Evolutionary conservation across 257 asterid genomes (phyloP).

Genomic region (Misopates orontium): DNA sequence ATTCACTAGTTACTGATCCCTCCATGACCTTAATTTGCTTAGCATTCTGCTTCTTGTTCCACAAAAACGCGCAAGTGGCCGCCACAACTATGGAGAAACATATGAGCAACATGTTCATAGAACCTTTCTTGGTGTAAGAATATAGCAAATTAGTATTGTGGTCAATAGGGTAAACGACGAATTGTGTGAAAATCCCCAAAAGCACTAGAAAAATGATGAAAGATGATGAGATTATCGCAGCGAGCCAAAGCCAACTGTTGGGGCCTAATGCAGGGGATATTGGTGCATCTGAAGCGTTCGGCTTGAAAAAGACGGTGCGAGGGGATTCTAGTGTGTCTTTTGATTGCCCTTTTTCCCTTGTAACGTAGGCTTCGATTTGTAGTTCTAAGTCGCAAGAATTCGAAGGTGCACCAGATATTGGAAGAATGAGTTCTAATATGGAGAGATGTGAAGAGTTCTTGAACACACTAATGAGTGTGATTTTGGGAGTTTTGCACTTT

Average conservation of each 20-base stretch:
- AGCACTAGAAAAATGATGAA: constrained; percentile 63
- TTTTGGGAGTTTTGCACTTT: constrained; percentile 58
- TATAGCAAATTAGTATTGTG: constrained; percentile 52
- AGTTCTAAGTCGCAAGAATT: constrained; percentile 51
- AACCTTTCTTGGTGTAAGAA: constrained; percentile 65
- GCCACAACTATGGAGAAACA: constrained; percentile 55
- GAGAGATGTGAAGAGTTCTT: constrained; percentile 76
- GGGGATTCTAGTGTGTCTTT: constrained; percentile 39
- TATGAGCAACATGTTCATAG: constrained; percentile 57
- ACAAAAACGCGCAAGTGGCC: constrained; percentile 63
- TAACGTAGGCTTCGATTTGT: constrained; percentile 75
- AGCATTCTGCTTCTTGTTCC: constrained; percentile 78
- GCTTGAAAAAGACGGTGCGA: constrained; percentile 58
- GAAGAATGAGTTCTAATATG: constrained; percentile 73
- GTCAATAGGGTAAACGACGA: constrained; percentile 77
- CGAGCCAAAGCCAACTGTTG: constrained; percentile 90
- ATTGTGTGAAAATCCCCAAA: constrained; percentile 62
- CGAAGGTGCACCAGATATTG: constrained; percentile 43
- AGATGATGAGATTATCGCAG: constrained; percentile 79
- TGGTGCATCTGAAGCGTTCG: constrained; percentile 58
- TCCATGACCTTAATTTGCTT: constrained; percentile 52
- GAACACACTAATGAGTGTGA: constrained; percentile 58
- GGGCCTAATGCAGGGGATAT: constrained; percentile 68
- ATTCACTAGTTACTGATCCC: constrained; percentile 33
- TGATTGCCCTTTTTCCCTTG: constrained; percentile 58